Conservation (phyloP, 805 yeast genomes). For the Sugiyamaella floridensis region DNA sequence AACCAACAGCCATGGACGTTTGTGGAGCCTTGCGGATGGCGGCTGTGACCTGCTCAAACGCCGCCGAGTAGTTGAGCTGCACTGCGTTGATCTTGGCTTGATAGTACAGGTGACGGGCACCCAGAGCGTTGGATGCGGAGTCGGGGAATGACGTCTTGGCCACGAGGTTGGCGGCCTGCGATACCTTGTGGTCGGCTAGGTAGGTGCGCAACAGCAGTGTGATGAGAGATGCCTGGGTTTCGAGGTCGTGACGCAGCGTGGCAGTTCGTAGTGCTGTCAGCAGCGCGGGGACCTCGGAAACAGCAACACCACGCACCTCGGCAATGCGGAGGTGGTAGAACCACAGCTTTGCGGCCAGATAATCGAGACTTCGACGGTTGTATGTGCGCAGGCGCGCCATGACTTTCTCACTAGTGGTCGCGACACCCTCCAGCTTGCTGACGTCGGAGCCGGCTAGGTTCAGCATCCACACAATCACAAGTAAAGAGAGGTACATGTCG, state of each 20-base stretch:
- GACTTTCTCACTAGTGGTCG: constrained; percentile 27
- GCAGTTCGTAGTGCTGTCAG: constrained; percentile 77
- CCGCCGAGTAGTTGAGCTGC: constrained; percentile 86
- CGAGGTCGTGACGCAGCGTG: constrained; percentile 84
- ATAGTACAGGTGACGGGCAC: constrained; percentile 87
- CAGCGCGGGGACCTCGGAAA: constrained; percentile 56
- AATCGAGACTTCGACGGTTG: constrained; percentile 79
- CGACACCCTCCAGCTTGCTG: constrained; percentile 35
- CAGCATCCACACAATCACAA: constrained; percentile 69
- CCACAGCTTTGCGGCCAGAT: constrained; percentile 86
- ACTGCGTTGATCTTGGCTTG: constrained; percentile 85
- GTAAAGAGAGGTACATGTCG: constrained; percentile 69
- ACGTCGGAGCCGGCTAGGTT: constrained; percentile 44
- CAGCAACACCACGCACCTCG: constrained; percentile 47
- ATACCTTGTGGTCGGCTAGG: constrained; percentile 68
- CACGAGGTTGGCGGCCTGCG: constrained; percentile 82
- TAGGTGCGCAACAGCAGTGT: constrained; percentile 82
- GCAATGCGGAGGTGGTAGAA: constrained; percentile 76
- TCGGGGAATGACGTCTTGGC: constrained; percentile 86
- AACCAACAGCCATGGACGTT: constrained; percentile 75
- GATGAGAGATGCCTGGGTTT: constrained; percentile 80
- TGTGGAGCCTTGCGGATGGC: constrained; percentile 97
- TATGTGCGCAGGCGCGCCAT: constrained; percentile 43
- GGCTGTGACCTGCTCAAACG: constrained; percentile 84
- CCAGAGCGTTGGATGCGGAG: constrained; percentile 79